phyloP scores from a whole-genome alignment of 2,329 filamentous ascomycete species.

The Trichoderma citrinoviride region DNA sequence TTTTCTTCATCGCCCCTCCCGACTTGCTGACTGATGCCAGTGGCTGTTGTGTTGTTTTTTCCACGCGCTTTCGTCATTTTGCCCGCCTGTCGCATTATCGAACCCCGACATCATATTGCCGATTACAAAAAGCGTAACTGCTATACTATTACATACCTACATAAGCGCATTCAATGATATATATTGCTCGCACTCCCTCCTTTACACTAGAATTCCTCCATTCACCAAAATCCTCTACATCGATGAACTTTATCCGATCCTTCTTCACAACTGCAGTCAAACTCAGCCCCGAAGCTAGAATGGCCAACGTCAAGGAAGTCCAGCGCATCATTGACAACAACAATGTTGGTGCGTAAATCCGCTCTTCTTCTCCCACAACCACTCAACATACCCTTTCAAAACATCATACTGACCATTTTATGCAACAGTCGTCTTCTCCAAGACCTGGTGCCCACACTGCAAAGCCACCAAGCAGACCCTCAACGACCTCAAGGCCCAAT shows the following conservation, averaged over 20 bases:
- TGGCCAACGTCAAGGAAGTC: constrained; percentile 78
- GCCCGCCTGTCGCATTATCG: neutral
- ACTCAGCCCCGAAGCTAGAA: constrained; percentile 66
- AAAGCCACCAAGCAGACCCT: constrained; percentile 72
- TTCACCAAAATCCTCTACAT: neutral
- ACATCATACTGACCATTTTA: neutral
- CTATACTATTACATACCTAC: neutral
- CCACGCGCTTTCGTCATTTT: neutral
- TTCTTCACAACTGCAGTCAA: constrained; percentile 62
- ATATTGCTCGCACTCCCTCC: neutral
- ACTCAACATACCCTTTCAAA: neutral
- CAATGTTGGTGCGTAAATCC: constrained; percentile 63
- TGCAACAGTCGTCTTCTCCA: constrained; percentile 81
- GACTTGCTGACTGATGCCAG: constrained; percentile 5
- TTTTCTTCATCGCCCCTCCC: neutral
- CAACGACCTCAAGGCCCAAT: constrained; percentile 67
- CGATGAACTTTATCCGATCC: constrained; percentile 68
- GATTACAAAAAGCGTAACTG: neutral
- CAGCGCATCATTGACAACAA: constrained; percentile 87
- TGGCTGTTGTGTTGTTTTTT: neutral
- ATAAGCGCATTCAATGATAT: neutral
- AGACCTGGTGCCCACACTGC: constrained; percentile 96
- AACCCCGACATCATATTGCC: neutral
- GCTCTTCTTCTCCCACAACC: neutral
- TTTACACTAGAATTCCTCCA: neutral